Base-by-base conservation (phyloP, 1,284 basidiomycete genomes). In the Moniliophthora roreri region DNA sequence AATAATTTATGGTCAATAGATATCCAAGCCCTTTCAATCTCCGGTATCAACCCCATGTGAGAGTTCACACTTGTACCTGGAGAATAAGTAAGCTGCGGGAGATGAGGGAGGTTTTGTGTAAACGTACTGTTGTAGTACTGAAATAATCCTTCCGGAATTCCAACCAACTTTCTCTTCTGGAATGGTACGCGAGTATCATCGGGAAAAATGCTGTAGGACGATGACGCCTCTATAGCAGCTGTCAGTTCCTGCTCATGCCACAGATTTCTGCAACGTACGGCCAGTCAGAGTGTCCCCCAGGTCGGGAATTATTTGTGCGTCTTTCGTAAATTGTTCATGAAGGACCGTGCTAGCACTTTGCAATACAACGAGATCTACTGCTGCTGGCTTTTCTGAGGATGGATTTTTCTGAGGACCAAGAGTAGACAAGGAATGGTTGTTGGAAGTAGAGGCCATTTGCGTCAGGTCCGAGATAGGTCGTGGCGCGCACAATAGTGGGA, bases 11-110 rank as follows among this genome's bases (percentile, higher is more conserved):
- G 89, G 74, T 98, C 94, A 58, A 98, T 89, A 9, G 93, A 89
- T 61, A 98, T 91, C 93, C 95, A 99, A 0, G 93, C 95, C 48
- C 95, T 82, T 61, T 94, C 93, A 58, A 99, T 93, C 62, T 95
- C 92, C 28, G 95, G 88, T 65, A 99, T 85, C 52, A 99, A 72
- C 9, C 96, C 96, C 90, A 97, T 95, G 62, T 81, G 79, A 18
- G 85, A 81, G 11, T 80, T 80, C 50, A 85, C 77, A 63, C 73
- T 81, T 28, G 80, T 76, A 50, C 75, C 85, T 89, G 60, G 49
- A 35, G 51, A 40, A 47, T 69, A 56, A 69, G 57, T 41, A 48
- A 26, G 13, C 9, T 42, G 10, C 21, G n/a, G n/a, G n/a, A 28
- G 45, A 34, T 10, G 37, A 38, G n/a, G 36, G 20, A 16, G 34